Evolutionary conservation across 352 stramenopile genomes (phyloP).

Genomic region (Saprolegnia parasitica): DNA sequence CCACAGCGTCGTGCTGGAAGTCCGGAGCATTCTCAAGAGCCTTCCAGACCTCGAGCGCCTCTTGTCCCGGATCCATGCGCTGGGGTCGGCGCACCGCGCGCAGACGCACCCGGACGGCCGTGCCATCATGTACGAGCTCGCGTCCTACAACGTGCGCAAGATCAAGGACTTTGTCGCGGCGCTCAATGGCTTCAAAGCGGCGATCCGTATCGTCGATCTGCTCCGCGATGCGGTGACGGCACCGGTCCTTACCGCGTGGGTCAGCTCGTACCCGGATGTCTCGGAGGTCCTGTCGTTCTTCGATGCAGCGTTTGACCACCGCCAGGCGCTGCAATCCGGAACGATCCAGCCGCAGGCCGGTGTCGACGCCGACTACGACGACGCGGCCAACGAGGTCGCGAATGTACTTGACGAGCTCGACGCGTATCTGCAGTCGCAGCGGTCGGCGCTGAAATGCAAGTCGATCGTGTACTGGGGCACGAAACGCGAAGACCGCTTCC

Average conservation of each 20-base stretch:
- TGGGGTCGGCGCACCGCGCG: conserved; percentile 83
- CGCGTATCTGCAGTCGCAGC: conserved; percentile 82
- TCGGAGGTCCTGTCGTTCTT: conserved; percentile 93
- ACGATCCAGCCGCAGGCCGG: conserved; percentile 92
- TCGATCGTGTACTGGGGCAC: conserved; percentile 93
- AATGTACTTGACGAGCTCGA: conserved; percentile 87
- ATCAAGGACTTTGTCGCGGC: conserved; percentile 91
- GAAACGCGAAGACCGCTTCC: conserved; percentile 92
- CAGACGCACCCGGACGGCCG: conserved; percentile 92
- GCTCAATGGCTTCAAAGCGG: conserved; percentile 82
- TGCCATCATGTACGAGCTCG: conserved; percentile 97
- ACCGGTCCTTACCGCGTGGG: background rate
- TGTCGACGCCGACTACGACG: conserved; percentile 94
- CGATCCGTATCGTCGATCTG: conserved; percentile 53
- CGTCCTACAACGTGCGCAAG: conserved; percentile 97
- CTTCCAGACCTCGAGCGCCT: conserved; percentile 96
- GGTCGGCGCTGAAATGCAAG: conserved; percentile 63
- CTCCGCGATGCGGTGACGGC: conserved; percentile 39
- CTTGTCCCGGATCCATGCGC: conserved; percentile 93
- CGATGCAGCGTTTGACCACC: conserved; percentile 94
- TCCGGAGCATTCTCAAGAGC: conserved; percentile 81
- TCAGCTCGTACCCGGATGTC: conserved; percentile 88
- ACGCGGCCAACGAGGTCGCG: conserved; percentile 82
- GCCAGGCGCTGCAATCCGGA: conserved; percentile 83
- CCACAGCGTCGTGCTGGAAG: conserved; percentile 69